phyloP scores from a whole-genome alignment of 1,284 basidiomycete species.

The Xerocomus cyaneibrunnescens region DNA sequence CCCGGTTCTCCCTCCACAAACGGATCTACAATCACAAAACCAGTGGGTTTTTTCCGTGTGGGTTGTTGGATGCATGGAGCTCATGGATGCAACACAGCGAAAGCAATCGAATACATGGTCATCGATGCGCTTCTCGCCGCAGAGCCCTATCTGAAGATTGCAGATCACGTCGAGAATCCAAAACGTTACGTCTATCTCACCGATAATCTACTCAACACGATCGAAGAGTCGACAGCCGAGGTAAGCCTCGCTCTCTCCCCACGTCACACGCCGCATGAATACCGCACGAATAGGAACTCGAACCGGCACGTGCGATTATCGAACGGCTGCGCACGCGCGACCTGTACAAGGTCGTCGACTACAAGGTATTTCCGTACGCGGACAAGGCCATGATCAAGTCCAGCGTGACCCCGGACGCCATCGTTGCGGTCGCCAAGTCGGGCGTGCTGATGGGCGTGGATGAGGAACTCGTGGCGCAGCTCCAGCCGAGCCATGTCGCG shows the following conservation, averaged over 20 bases:
- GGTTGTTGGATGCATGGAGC: too few species aligned
- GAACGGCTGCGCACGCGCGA: conserved; percentile 58
- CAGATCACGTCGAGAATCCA: conserved; percentile 55
- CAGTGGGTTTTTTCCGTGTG: conserved; percentile 51
- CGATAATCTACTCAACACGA: conserved; percentile 59
- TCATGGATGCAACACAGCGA: conserved; percentile 43
- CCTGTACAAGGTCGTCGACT: conserved; percentile 69
- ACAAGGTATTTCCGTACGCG: conserved; percentile 57
- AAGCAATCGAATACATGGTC: conserved; percentile 77
- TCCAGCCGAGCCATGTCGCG: conserved; percentile 54
- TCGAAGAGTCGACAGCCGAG: conserved; percentile 49
- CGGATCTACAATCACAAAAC: conserved; percentile 77
- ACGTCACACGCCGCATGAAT: too few species aligned
- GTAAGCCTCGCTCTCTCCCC: conserved; percentile 33
- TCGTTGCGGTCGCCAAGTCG: conserved; percentile 42
- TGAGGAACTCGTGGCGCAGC: conserved; percentile 33
- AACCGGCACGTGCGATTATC: conserved; percentile 56
- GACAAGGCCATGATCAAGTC: conserved; percentile 40
- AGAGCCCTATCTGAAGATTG: conserved; percentile 60
- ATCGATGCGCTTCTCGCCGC: conserved; percentile 68
- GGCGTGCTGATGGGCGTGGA: conserved; percentile 27
- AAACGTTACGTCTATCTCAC: conserved; percentile 62
- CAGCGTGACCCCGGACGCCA: conserved; percentile 51
- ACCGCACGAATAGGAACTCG: conserved; percentile 49
- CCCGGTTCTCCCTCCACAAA: conserved; percentile 74